Evolutionary conservation across 805 yeast genomes (phyloP), one percentile per base, ranked within the genome.

Genomic region (Yarrowia phangngaensis): DNA sequence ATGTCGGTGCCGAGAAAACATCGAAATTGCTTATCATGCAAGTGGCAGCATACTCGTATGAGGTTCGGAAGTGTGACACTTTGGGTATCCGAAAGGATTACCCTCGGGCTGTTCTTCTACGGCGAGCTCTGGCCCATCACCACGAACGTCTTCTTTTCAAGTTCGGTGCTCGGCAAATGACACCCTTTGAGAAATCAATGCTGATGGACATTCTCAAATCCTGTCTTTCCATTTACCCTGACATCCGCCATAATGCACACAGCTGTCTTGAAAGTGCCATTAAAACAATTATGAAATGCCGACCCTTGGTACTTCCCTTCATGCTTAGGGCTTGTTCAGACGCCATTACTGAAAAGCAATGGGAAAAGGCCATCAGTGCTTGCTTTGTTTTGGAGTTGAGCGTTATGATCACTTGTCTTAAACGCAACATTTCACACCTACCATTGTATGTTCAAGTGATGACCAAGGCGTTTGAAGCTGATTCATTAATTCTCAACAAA

Each of bases 71-170:
- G 8, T 89, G 83, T 58, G 70, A 76, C n/a, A 66, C 84, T 4
- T 74, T 82, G 4, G 79, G 84, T 33, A 63, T 78, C 15, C 67
- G 78, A 5, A 79, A 82, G 52, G 85, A 88, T 2, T 82, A 71
- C 54, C 88, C 97, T 0, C 78, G 96, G 59, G 73, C 85, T 0
- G 74, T 84, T 2, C 61, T 87, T n/a, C 94, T 84, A 3, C 76
- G 84, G 0, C 73, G 95, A 49, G 70, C 87, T 11, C 83, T 80
- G 49, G 68, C 80, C 12, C 83, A 79, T 54, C 96, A 89, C 55
- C 76, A 78, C 61, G 80, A 83, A 55, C 75, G 97, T 56, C 76
- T 82, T 19, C 69, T 78, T 1, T 70, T 84, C 27, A 85, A 81
- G 57, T 75, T 87, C 0, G 82, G 90, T 0, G 79, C 84, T 3